Percentiles rank a stretch among this genome's conserved stretches.
These are phyloP conservation scores for Trichophyton verrucosum DNA, from an alignment of 2,329 filamentous ascomycete genomes.

Conservation along the genomic window DNA sequence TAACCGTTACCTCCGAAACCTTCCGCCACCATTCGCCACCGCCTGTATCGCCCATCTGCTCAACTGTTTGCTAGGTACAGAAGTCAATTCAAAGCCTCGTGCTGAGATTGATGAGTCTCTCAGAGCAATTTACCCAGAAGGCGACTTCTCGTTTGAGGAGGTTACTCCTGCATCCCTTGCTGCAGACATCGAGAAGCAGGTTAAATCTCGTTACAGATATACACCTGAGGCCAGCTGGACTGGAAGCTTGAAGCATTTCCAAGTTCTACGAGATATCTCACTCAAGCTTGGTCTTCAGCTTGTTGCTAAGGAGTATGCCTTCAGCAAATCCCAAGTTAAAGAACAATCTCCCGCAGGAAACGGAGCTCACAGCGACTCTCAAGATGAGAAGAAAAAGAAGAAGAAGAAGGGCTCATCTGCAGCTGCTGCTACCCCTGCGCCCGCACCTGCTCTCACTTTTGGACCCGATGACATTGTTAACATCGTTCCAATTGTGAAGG, in stretches of 20 bases:
- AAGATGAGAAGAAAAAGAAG: slow-evolving; percentile 40
- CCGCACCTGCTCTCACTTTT: slow-evolving; percentile 51
- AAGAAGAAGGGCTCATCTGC: slow-evolving; percentile 42
- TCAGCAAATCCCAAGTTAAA: slow-evolving; percentile 40
- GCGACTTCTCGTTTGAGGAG: slow-evolving; percentile 67
- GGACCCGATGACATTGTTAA: slow-evolving; percentile 76
- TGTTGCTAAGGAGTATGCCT: slow-evolving; percentile 62
- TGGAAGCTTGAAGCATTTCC: slow-evolving; percentile 55
- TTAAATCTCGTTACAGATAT: slow-evolving; percentile 63
- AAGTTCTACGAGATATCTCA: slow-evolving; percentile 77
- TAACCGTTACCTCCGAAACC: slow-evolving; percentile 62
- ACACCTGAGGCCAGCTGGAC: slow-evolving; percentile 57
- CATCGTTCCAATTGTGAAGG: slow-evolving; percentile 87
- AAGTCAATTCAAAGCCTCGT: slow-evolving; percentile 62
- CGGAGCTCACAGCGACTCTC: slow-evolving; percentile 23
- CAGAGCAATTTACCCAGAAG: slow-evolving; percentile 64
- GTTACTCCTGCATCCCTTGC: slow-evolving; percentile 62
- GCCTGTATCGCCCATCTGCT: slow-evolving; percentile 74
- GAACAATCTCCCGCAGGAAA: slow-evolving; percentile 27
- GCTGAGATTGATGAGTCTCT: slow-evolving; percentile 66
- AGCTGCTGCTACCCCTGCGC: slow-evolving; percentile 32
- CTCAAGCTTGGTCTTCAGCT: slow-evolving; percentile 86
- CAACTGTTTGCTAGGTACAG: slow-evolving; percentile 77
- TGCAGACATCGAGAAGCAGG: slow-evolving; percentile 57
- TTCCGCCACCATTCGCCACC: slow-evolving; percentile 69